Evolutionary conservation across 1,139 yeast species (phyloP).

Genomic region (Hyphopichia burtonii): DNA sequence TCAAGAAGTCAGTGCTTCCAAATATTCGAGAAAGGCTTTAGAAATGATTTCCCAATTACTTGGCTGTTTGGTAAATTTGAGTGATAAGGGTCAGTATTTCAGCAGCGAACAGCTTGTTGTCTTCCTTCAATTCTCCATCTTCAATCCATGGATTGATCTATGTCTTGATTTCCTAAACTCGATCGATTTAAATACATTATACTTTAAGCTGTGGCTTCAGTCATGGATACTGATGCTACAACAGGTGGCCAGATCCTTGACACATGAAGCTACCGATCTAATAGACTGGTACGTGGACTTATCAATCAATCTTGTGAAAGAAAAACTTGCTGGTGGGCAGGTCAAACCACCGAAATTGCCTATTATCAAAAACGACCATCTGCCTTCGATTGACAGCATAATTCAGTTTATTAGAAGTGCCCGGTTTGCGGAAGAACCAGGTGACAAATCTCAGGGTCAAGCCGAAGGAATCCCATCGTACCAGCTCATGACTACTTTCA

Average conservation of each 20-base stretch:
- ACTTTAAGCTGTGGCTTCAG: background rate
- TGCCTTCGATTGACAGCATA: background rate
- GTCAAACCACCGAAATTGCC: background rate
- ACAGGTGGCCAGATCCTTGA: background rate
- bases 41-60: background rate
- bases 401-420: background rate
- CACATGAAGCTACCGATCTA: too few relatives aligned
- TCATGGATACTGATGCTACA: background rate
- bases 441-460: background rate
- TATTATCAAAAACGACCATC: background rate
- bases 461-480: slow-evolving; percentile 21
- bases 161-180: background rate
- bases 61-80: background rate
- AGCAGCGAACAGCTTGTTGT: background rate
- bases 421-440: too few relatives aligned
- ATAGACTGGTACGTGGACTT: slow-evolving; percentile 1
- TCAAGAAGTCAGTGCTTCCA: background rate
- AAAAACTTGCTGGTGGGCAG: too few relatives aligned
- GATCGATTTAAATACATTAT: background rate
- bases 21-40: background rate
- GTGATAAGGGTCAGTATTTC: background rate
- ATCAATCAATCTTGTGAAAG: background rate
- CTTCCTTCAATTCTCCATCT: background rate
- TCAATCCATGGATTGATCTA: background rate
- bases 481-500: slow-evolving; percentile 32